phyloP scores from a whole-genome alignment of 1,284 basidiomycete species.

The Microstroma glucosiphilum region DNA sequence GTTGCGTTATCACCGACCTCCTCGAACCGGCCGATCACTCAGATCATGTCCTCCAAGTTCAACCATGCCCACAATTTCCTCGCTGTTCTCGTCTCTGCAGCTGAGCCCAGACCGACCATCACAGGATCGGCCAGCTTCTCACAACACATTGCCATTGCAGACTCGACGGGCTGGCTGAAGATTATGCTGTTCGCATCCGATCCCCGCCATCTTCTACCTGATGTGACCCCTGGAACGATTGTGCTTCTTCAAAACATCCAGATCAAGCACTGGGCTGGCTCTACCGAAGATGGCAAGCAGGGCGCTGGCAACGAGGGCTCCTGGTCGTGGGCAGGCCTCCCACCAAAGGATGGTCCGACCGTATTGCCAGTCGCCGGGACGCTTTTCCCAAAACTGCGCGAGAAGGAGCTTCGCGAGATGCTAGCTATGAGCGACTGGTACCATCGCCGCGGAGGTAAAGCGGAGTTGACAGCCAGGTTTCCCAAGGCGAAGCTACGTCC shows the following conservation, averaged over 20 bases:
- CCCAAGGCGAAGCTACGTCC: not conserved
- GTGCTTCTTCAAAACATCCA: not conserved
- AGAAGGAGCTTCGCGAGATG: not conserved
- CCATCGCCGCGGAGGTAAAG: not conserved
- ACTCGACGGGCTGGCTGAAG: not conserved
- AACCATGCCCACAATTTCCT: not conserved
- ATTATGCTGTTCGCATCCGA: not conserved
- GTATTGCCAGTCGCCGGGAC: not conserved
- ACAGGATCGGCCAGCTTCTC: not conserved
- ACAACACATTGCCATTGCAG: not conserved
- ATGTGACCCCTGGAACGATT: not conserved
- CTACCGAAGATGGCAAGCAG: not conserved
- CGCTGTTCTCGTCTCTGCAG: not conserved
- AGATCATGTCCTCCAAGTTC: not conserved
- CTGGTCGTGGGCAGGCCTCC: not conserved
- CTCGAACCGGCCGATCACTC: not conserved
- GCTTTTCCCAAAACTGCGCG: not conserved
- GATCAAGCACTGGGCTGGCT: not conserved
- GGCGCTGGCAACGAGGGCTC: not conserved
- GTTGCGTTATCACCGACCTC: not conserved
- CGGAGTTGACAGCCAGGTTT: not conserved
- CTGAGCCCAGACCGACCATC: not conserved
- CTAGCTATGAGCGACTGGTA: not conserved
- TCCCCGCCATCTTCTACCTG: not conserved
- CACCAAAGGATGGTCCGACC: not conserved